Percentiles rank a stretch among this genome's conserved stretches.
Conservation (phyloP, 1,284 basidiomycete species). For the Heimioporus punctisporus region DNA sequence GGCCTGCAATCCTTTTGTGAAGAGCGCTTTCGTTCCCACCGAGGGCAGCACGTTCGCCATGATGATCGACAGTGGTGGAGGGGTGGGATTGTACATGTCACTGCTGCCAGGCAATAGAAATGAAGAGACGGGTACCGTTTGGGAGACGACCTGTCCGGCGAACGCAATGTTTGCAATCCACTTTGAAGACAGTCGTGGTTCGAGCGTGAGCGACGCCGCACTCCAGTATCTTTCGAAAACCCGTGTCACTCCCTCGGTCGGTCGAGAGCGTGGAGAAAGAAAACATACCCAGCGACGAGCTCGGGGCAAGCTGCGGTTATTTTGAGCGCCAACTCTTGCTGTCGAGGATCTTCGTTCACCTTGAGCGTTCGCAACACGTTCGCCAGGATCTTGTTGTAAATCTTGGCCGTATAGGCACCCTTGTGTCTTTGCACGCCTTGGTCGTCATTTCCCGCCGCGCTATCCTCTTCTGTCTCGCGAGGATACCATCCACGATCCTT, state of each 20-base stretch:
- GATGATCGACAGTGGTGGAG: conserved; percentile 71
- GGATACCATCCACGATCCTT: conserved; percentile 92
- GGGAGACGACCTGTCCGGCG: conserved; percentile 74
- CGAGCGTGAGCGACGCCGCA: conserved; percentile 73
- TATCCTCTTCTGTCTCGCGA: conserved; percentile 47
- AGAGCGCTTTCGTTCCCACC: conserved; percentile 62
- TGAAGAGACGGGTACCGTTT: conserved; percentile 67
- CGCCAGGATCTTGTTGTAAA: conserved; percentile 87
- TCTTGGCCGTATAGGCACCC: conserved; percentile 41
- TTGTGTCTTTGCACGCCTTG: conserved; percentile 28
- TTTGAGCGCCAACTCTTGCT: conserved; percentile 83
- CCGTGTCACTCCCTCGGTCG: too few species aligned
- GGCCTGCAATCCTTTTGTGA: conserved; percentile 81
- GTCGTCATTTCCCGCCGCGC: conserved; percentile 19
- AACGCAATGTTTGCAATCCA: conserved; percentile 92
- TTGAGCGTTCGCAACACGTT: conserved; percentile 77
- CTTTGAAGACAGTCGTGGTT: conserved; percentile 85
- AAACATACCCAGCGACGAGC: conserved; percentile 71
- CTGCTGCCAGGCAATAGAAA: conserved; percentile 51
- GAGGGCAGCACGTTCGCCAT: conserved; percentile 81
- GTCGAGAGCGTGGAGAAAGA: too few species aligned
- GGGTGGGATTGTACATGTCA: conserved; percentile 58
- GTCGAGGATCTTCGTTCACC: conserved; percentile 84
- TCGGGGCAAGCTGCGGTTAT: conserved; percentile 86
- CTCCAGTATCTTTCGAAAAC: conserved; percentile 91